Evolutionary conservation across 495 filamentous ascomycete species (phyloP).

Genomic region (Ascobolus immersus): DNA sequence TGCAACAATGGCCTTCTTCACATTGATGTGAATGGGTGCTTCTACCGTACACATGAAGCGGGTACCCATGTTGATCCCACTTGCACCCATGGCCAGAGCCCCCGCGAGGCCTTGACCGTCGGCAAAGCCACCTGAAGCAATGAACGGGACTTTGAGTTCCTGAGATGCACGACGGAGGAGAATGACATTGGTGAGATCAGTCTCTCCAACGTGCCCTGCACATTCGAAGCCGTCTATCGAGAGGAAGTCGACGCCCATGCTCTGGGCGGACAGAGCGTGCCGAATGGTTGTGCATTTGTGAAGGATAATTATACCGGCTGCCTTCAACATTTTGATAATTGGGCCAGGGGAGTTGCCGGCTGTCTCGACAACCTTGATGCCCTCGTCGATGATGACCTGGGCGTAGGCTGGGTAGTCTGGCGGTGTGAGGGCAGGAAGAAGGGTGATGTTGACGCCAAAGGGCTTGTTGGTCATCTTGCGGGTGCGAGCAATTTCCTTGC

Average conservation of each 20-base stretch:
- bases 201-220: constrained; percentile 85
- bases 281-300: constrained; percentile 97
- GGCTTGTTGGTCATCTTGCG: constrained; percentile 62
- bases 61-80: constrained; percentile 92
- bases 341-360: constrained; percentile 85
- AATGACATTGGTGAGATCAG: constrained; percentile 94
- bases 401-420: constrained; percentile 87
- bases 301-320: constrained; percentile 47
- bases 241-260: constrained; percentile 88
- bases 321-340: constrained; percentile 71
- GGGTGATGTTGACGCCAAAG: constrained; percentile 89
- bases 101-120: constrained; percentile 87
- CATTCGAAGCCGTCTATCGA: constrained; percentile 96
- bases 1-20: constrained; percentile 77
- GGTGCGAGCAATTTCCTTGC: constrained; percentile 76
- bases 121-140: constrained; percentile 84
- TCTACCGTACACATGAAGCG: constrained; percentile 85
- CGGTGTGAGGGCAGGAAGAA: constrained; percentile 68
- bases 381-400: constrained; percentile 76
- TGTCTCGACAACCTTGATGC: constrained; percentile 84
- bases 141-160: constrained; percentile 65
- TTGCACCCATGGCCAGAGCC: constrained; percentile 70
- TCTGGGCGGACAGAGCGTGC: constrained; percentile 74
- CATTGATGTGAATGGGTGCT: constrained; percentile 71
- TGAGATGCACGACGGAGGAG: constrained; percentile 68